Evolutionary conservation across 768 basidiomycete genomes (phyloP).

Genomic region (Holtermannia corniformis): DNA sequence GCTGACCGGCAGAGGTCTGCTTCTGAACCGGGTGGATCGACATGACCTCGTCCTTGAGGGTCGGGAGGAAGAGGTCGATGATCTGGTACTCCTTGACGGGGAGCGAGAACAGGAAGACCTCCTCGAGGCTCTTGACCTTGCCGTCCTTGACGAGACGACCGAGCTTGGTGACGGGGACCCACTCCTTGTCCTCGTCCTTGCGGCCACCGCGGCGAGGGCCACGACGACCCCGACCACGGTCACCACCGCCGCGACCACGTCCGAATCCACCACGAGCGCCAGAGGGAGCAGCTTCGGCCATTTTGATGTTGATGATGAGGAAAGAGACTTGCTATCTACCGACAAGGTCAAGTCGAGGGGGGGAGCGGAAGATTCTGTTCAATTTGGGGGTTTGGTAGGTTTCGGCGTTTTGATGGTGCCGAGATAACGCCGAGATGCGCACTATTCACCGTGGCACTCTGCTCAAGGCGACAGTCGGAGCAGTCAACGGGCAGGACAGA

Average conservation of each 20-base stretch:
- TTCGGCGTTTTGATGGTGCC: too few relatives aligned
- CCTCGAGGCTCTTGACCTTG: conserved; percentile 99
- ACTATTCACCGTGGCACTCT: too few relatives aligned
- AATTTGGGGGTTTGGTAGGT: too few relatives aligned
- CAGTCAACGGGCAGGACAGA: too few relatives aligned
- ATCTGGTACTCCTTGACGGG: conserved; percentile 99
- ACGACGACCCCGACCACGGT: conserved; percentile 49
- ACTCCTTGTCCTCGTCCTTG: conserved; percentile 99
- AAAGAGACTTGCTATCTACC: too few relatives aligned
- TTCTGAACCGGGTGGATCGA: conserved; percentile 99
- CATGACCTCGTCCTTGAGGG: conserved; percentile 94
- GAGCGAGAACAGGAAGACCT: conserved; percentile 99
- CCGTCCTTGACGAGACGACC: conserved; percentile 98
- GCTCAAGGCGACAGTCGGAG: too few relatives aligned
- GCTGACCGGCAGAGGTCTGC: conserved; percentile 98
- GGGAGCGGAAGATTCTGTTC: too few relatives aligned
- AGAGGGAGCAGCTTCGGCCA: conserved; percentile 58
- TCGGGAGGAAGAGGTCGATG: conserved; percentile 97
- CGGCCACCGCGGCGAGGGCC: conserved; percentile 89
- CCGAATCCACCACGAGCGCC: conserved; percentile 88
- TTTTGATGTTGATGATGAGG: conserved; percentile 16
- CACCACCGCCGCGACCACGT: conserved; percentile 57
- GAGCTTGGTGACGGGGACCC: conserved; percentile 98
- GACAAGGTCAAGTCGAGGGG: too few relatives aligned
- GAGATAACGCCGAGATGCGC: too few relatives aligned